A percentile compares a stretch with the other conserved stretches of the same genome.
Conservation (phyloP, 2,329 filamentous ascomycete genomes). For the Diplodia scrobiculata region DNA sequence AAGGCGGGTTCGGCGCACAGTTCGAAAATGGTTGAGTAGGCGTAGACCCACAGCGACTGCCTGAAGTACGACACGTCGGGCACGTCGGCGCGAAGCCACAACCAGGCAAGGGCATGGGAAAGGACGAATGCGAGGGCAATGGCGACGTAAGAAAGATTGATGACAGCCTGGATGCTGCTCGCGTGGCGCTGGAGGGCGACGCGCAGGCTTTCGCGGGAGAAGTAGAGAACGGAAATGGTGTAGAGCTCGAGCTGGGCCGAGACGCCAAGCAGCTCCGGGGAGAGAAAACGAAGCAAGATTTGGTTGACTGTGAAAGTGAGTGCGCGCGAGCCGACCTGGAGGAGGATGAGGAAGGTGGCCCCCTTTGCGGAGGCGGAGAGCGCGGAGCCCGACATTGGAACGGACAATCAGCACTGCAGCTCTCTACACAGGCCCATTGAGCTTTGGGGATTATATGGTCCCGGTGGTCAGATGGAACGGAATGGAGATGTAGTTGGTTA, state of each 20-base stretch:
- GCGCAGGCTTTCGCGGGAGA: conserved; percentile 85
- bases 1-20: conserved; percentile 86
- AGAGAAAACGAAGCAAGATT: conserved; percentile 81
- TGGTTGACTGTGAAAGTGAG: conserved; percentile 93
- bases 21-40: conserved; percentile 67
- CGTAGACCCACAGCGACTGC: conserved; percentile 58
- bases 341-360: conserved; percentile 80
- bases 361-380: conserved; percentile 62
- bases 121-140: conserved; percentile 68
- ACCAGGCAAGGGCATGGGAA: conserved; percentile 63
- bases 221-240: conserved; percentile 90
- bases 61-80: conserved; percentile 64
- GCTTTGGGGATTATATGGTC: not conserved
- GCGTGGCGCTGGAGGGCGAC: conserved; percentile 84
- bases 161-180: conserved; percentile 67
- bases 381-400: conserved; percentile 33
- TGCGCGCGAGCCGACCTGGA: conserved; percentile 84
- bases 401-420: not conserved
- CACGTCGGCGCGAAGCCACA: conserved; percentile 64
- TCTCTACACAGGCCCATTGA: not conserved
- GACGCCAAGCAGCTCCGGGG: conserved; percentile 79
- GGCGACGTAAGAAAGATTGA: conserved; percentile 86
- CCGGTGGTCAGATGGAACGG: not conserved
- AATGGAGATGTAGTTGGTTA: not conserved
- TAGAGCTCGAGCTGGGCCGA: conserved; percentile 91